These are phyloP conservation scores for Rhynchospora pubera DNA, from an alignment of 176 grass and related monocot species.

Conservation along the genomic window DNA sequence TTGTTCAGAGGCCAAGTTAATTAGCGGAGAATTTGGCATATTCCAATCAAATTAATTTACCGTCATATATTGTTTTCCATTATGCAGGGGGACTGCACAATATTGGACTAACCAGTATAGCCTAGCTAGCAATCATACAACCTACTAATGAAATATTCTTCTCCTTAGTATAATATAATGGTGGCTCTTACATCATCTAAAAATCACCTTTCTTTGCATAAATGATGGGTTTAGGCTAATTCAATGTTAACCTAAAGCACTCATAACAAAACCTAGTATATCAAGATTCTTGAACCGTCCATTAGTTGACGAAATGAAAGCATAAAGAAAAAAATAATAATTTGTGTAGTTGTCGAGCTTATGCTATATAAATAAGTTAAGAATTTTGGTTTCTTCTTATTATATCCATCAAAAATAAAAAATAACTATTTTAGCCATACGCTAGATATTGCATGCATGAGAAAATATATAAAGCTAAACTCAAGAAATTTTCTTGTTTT, in stretches of 20 bases:
- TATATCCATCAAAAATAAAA: not conserved
- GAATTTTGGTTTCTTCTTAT: not conserved
- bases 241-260: slow-evolving; percentile 8
- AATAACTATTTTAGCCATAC: not conserved
- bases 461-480: too few species aligned
- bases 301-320: not conserved
- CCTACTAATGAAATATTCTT: not conserved
- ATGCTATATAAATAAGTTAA: not conserved
- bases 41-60: not conserved
- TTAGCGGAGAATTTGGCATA: slow-evolving; percentile 11
- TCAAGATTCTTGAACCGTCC: slow-evolving; percentile 18
- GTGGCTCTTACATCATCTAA: slow-evolving; percentile 10
- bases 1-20: not conserved
- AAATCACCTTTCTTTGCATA: slow-evolving; percentile 20
- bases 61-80: not conserved
- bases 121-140: not conserved
- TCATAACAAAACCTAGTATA: slow-evolving; percentile 15
- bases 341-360: not conserved
- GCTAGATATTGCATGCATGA: too few species aligned
- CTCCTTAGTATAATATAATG: not conserved
- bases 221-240: slow-evolving; percentile 21
- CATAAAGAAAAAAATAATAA: not conserved
- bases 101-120: not conserved
- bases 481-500: too few species aligned
- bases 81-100: not conserved